Evolutionary conservation across 2,329 filamentous ascomycete species (phyloP), one percentile per base, ranked within the genome.

Genomic region (Ambrosiella cleistominuta): DNA sequence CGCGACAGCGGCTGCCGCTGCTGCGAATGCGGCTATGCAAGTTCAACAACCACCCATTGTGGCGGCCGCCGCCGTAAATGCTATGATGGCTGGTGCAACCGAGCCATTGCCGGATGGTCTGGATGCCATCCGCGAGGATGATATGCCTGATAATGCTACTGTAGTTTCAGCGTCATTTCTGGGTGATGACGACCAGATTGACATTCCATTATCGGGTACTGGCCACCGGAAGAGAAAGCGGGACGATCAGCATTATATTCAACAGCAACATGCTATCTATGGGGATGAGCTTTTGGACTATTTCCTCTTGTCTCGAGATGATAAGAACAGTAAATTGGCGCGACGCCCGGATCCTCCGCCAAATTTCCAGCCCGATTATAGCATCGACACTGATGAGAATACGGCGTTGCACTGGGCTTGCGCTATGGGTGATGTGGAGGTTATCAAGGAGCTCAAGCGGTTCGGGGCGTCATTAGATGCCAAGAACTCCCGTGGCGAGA

Each of bases 391-490:
- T 49, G 89, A 95, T 65, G 84, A 85, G 8, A 90, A 97, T 66
- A 95, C 89, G 1, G 90, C 91, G 5, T 78, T 98, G 63, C 93
- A 98, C 68, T 98, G 93, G 93, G 93, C 90, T 15, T 89, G 88
- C 57, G 88, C 93, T 27, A 98, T 98, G 91, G 93, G 93, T 60
- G 93, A 97, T 64, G 75, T 96, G 37, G 86, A 91, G 54, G 87
- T 97, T 13, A 88, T 96, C 62, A 88, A 85, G 68, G 86, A 95
- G 68, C 75, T 98, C 15, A 85, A 93, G 64, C 78, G 82, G 45
- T 88, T 90, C 61, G 84, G 86, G 47, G 89, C 91, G 9, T 81
- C 81, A 61, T 75, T 88, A 13, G 80, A 81, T 37, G 81, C 83
- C 2, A 77, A 84, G 57, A 90, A 89, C 59, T 72, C 79, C 50